phyloP scores from a whole-genome alignment of 139 green algal genomes.

The Tetratostichococcus sp. region DNA sequence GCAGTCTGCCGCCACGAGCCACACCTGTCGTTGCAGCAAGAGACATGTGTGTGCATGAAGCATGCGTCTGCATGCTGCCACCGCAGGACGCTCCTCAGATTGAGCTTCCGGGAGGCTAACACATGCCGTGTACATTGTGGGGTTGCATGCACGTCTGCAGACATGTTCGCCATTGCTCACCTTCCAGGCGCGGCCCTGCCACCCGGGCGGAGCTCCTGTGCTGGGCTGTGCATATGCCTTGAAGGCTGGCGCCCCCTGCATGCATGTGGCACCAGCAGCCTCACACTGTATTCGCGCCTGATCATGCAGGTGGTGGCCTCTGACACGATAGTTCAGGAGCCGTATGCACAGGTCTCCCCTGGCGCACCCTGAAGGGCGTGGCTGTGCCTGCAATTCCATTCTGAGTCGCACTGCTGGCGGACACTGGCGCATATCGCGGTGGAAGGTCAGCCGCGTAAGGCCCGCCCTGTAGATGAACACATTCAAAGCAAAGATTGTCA shows the following conservation, averaged over 20 bases:
- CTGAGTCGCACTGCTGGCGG: background rate
- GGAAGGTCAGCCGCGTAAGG: background rate
- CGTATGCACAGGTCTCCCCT: background rate
- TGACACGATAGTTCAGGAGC: too few relatives aligned
- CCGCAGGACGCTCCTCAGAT: too few relatives aligned
- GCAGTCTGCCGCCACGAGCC: slow-evolving; percentile 77
- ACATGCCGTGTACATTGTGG: background rate
- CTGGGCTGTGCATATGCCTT: background rate
- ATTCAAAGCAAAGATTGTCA: too few relatives aligned
- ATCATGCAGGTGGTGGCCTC: too few relatives aligned
- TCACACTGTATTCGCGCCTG: background rate
- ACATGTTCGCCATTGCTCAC: background rate
- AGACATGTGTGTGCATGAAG: too few relatives aligned
- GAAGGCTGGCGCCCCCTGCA: background rate
- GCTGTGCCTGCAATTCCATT: background rate
- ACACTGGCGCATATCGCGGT: background rate
- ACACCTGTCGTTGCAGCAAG: slow-evolving; percentile 42
- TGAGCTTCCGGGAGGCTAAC: background rate
- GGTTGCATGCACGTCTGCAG: too few relatives aligned
- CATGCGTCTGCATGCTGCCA: background rate
- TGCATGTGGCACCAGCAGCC: background rate
- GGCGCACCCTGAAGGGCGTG: background rate
- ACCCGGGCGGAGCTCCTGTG: background rate
- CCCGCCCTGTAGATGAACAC: background rate
- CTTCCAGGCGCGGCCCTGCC: background rate